Percentiles rank a stretch among this genome's conserved stretches.
Evolutionary conservation across 2,329 filamentous ascomycete species (phyloP).

Genomic region (Ascosphaera pollenicola): DNA sequence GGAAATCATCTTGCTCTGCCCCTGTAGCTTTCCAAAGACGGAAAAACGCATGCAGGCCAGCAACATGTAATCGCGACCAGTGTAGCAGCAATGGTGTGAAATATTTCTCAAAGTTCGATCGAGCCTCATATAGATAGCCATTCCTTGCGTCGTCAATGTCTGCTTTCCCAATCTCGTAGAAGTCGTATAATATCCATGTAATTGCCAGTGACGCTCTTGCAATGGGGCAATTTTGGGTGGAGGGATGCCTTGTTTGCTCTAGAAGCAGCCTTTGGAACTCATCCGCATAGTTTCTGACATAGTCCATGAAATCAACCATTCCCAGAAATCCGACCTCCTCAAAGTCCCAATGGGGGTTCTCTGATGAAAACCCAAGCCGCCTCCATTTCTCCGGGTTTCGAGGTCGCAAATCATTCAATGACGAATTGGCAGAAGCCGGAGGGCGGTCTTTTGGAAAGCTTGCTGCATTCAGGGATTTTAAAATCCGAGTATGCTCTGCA

Average conservation of each 20-base stretch:
- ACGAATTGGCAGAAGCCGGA: too few relatives aligned
- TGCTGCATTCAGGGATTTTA: slow-evolving; percentile 68
- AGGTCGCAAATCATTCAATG: too few relatives aligned
- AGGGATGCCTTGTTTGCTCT: slow-evolving; percentile 58
- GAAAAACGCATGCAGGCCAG: slow-evolving; percentile 69
- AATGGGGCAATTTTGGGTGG: slow-evolving; percentile 60
- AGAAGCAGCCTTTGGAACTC: slow-evolving; percentile 77
- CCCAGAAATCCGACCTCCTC: slow-evolving; percentile 69
- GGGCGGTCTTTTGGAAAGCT: slow-evolving; percentile 21
- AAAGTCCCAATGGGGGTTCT: slow-evolving; percentile 73
- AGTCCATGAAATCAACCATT: slow-evolving; percentile 95
- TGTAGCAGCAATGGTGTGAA: slow-evolving; percentile 77
- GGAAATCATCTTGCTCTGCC: slow-evolving; percentile 68
- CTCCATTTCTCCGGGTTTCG: slow-evolving; percentile 89
- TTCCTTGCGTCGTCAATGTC: slow-evolving; percentile 59
- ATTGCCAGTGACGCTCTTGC: slow-evolving; percentile 70
- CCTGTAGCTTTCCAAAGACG: slow-evolving; percentile 81
- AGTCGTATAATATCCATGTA: slow-evolving; percentile 75
- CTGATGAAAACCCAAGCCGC: slow-evolving; percentile 72
- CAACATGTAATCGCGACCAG: slow-evolving; percentile 77
- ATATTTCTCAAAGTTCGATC: slow-evolving; percentile 60
- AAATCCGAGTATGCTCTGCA: slow-evolving; percentile 64
- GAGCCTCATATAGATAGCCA: slow-evolving; percentile 51
- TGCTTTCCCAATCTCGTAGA: slow-evolving; percentile 78
- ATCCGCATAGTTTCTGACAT: slow-evolving; percentile 77